Base-by-base conservation (phyloP, 768 basidiomycete species). In the Pilatotrama ljubarskyi region DNA sequence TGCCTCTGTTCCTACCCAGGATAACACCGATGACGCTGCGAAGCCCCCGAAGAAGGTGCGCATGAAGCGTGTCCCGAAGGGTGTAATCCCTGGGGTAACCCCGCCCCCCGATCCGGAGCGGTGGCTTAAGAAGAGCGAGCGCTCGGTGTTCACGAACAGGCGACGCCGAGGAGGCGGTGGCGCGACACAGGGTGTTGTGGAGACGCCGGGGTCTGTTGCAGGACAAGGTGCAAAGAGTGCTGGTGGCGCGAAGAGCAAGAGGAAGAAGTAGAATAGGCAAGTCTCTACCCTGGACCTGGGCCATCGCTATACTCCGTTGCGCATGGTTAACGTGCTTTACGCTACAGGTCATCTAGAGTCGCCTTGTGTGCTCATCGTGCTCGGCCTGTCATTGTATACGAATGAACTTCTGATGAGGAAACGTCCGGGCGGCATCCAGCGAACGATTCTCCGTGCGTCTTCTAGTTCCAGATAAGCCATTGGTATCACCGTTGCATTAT, bases 91-190 rank as follows among this genome's bases (percentile, higher is more conserved):
- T 17, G 91, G 91, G 18, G 84, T 90, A 13, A 91, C 91, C 4
- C 90, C 91, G 26, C 80, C 85, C 17, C 91, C 92, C 32, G 91
- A 93, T 74, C 90, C 91, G 24, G 91, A 93, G 72, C 78, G 91
- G 62, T 93, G 91, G 91, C 71, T 93, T 60, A 93, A 93, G 83
- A 93, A 91, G 77, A 88, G 84, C 52, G 90, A 92, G 71, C 78
- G 90, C 49, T 81, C 87, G 14, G 82, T 78, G 25, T 84, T 82
- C 70, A 69, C 68, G 52, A 80, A 80, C 41, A 83, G 74, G 69
- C 79, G 83, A 70, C 82, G 82, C 65, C 84, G 55, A 37, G 56
- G 64, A 7, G 80, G 66, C 77, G 75, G 75, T 32, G 80, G 80
- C 10, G 88, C 90, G 20, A 91, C 88, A 14, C 91, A 92, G 73